Conservation (phyloP, 768 basidiomycete species). For the Boletus rubescentipes region DNA sequence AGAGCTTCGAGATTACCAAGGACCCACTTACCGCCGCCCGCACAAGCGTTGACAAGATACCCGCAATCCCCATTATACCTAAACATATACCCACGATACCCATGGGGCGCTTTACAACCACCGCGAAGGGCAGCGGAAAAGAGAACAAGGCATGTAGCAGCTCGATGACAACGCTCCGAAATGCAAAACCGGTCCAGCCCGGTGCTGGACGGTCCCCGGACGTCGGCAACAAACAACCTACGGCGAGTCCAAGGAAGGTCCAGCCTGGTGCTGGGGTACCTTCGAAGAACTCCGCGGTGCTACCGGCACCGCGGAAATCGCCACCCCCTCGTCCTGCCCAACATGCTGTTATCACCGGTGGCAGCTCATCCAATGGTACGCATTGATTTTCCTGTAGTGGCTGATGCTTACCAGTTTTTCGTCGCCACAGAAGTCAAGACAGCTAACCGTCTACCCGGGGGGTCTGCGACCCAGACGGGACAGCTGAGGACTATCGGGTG, state of each 20-base stretch:
- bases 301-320: constrained; percentile 10
- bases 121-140: constrained; percentile 8
- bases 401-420: neutral
- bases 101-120: constrained; percentile 2
- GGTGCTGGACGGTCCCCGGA: neutral
- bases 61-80: constrained; percentile 5
- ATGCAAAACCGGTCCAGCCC: constrained; percentile 1
- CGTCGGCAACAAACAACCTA: neutral
- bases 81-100: neutral
- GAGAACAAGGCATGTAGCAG: constrained; percentile 13
- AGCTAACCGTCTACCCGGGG: constrained; percentile 7
- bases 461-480: constrained; percentile 17
- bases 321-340: neutral
- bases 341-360: neutral
- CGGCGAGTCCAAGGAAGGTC: constrained; percentile 5
- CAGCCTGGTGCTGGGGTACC: constrained; percentile 3
- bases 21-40: neutral
- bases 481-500: neutral
- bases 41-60: neutral
- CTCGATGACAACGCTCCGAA: constrained; percentile 2
- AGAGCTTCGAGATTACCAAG: neutral
- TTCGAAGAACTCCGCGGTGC: constrained; percentile 3
- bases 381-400: neutral
- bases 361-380: constrained; percentile 4
- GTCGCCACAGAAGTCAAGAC: constrained; percentile 7